phyloP scores from a whole-genome alignment of 176 grass and related monocot species.

The Cenchrus fungigraminus region DNA sequence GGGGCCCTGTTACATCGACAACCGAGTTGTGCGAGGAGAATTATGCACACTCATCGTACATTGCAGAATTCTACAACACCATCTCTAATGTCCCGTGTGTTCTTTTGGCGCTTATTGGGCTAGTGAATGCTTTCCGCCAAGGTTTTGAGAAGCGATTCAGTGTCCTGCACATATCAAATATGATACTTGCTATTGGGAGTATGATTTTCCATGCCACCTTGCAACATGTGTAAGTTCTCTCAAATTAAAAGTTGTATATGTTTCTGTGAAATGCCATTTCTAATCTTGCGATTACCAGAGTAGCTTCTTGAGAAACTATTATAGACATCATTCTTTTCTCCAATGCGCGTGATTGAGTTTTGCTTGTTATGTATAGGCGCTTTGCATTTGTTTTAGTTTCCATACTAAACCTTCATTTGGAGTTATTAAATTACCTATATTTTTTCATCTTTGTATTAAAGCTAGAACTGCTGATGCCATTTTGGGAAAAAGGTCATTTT shows the following conservation, averaged over 20 bases:
- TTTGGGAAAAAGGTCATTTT: neutral
- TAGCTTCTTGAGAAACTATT: neutral
- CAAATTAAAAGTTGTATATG: neutral
- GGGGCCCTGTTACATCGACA: slow-evolving; percentile 85
- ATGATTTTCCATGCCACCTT: slow-evolving; percentile 90
- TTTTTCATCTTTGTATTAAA: neutral
- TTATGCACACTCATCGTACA: slow-evolving; percentile 69
- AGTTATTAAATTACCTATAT: neutral
- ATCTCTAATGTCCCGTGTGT: slow-evolving; percentile 73
- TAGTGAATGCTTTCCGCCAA: slow-evolving; percentile 70
- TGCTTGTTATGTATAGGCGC: neutral
- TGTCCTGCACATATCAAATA: slow-evolving; percentile 78
- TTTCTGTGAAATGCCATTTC: neutral
- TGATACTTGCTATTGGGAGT: slow-evolving; percentile 84
- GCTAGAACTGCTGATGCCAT: neutral
- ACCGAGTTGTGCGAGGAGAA: slow-evolving; percentile 79
- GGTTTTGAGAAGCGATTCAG: slow-evolving; percentile 88
- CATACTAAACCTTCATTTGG: neutral
- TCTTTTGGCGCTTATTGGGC: slow-evolving; percentile 71
- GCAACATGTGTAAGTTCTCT: slow-evolving; percentile 73
- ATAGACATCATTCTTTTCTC: neutral
- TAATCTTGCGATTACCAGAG: neutral
- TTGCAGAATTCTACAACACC: slow-evolving; percentile 89
- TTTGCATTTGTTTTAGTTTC: neutral
- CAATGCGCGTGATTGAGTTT: neutral